Evolutionary conservation across 2,329 filamentous ascomycete genomes (phyloP), one percentile per base, ranked within the genome.

Genomic region (Claviceps paspali): DNA sequence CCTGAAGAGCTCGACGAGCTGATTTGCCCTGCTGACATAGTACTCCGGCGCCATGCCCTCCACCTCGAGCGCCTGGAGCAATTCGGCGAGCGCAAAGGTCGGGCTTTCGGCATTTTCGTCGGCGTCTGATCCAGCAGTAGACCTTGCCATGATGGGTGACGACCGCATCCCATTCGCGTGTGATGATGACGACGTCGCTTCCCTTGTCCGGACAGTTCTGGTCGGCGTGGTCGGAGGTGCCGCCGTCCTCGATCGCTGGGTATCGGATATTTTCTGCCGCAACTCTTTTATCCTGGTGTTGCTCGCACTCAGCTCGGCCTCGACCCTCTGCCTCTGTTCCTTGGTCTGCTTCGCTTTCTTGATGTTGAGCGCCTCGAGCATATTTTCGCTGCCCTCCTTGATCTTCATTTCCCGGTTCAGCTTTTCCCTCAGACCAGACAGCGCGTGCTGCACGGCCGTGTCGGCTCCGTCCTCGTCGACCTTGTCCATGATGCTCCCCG

Each of bases 351-450:
- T 98, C 32, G 84, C 81, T 57, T 93, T 95, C 61, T 98, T 98
- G 31, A 78, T 73, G 56, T 95, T 85, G 46, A 98, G 64, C 10
- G 91, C 91, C 63, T 98, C 91, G 28, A 98, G 68, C 73, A 98
- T 79, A 55, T 98, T 98, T 65, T 98, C 91, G 40, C 88, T 95
- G 15, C 91, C 91, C 50, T 88, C 82, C 59, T 93, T 95, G 55
- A 98, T 96, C 67, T 96, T 96, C 63, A 87, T 79, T 62, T 98
- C 92, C 51, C 92, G 88, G 47, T 86, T 88, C 45, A 98, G 79
- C 52, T 80, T 75, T 49, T 95, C 87, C 51, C 81, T 79, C 44
- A 95, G 70, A 36, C 74, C 67, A 17, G 77, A 72, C 49, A 94
- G 76, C 29, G 76, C 72, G 57, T 85, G 77, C 55, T 93, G 85